Base-by-base conservation (phyloP, 345 rosid genomes). In the Orychophragmus violaceus region DNA sequence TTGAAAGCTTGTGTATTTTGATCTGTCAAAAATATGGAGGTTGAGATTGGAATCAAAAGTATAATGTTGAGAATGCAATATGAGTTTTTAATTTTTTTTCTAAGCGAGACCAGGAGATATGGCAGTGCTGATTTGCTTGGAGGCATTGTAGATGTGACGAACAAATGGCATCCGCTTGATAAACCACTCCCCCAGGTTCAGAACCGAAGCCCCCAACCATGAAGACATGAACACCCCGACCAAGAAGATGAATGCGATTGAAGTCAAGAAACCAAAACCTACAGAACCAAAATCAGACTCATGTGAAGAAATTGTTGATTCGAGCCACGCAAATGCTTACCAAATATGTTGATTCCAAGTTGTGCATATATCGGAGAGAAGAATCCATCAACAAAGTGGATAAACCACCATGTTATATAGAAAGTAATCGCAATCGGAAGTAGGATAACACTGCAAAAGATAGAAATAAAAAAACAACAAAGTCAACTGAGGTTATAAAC, bases 211-310 rank as follows among this genome's bases (percentile, higher is more conserved):
- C 66, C 98, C 99, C 87, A 93, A 75, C 99, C 99, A 93, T 10
- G 99, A 93, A 72, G 99, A 90, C 99, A 93, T 93, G 84, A 93
- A 93, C 61, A 93, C 95, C 52, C n/a, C n/a, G n/a, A n/a, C n/a
- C n/a, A n/a, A n/a, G n/a, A n/a, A n/a, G n/a, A n/a, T n/a, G n/a
- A n/a, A 90, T 14, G 90, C 85, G 52, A 90, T 81, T 66, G 99
- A 93, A 57, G 99, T 93, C 74, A 88, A 72, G 72, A 93, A 90
- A 67, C 99, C 99, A 29, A 93, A 87, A 75, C 97, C 99, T 93
- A 63, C 48, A 24, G 49, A 65, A 12, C 49, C 48, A 44, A 71
- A 23, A 42, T 8, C 63, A 62, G 58, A 53, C 10, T 46, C 49
- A 17, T 45, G 44, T 54, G 33, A 33, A 28, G 3, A 50, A 11